Base-by-base conservation (phyloP, 2,329 filamentous ascomycete genomes). In the Hymenoscyphus scutula region DNA sequence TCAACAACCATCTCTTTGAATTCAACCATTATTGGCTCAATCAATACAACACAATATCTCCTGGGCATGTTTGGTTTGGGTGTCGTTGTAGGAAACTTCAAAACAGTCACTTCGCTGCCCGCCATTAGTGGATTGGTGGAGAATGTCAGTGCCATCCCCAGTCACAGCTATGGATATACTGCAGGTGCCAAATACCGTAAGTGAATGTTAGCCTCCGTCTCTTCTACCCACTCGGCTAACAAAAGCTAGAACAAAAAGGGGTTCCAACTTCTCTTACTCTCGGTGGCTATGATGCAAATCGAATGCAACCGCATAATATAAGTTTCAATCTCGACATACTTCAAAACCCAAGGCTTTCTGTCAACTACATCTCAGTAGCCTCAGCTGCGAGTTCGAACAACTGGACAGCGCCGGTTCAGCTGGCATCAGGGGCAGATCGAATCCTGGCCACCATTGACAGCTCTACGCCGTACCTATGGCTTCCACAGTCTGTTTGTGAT, bases 101-200 rank as follows among this genome's bases (percentile, higher is more conserved):
- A 77, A 13, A 72, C 76, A 63, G 76, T 76, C 71, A 72, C 82
- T 62, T 77, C 82, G 73, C 75, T 82, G 68, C 77, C 83, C 69
- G 75, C 83, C 62, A 71, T 87, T 70, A 76, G 83, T 67, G 75
- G 87, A 71, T 76, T 89, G 58, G 82, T 89, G 53, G 82, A 86
- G 70, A 75, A 80, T 11, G 79, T 82, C 62, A 82, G 83, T 8
- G 77, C 76, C 62, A 89, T 92, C 56, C 86, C 89, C 1, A 91
- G 89, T 72, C 80, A 90, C 65, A 90, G 87, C 51, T 92, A 89
- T 72, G 89, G 87, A 58, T 92, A 88, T 73, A 92, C 89, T 3
- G 89, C 89, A 48, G 90, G 90, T 17, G 88, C 88, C n/a, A 82
- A 82, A 65, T 92, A 92, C 71, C 81, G 87, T 87, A 77, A 73